Percentiles rank a stretch among this genome's conserved stretches.
Conservation (phyloP, 345 rosid genomes). For the Eucalyptus marginata region DNA sequence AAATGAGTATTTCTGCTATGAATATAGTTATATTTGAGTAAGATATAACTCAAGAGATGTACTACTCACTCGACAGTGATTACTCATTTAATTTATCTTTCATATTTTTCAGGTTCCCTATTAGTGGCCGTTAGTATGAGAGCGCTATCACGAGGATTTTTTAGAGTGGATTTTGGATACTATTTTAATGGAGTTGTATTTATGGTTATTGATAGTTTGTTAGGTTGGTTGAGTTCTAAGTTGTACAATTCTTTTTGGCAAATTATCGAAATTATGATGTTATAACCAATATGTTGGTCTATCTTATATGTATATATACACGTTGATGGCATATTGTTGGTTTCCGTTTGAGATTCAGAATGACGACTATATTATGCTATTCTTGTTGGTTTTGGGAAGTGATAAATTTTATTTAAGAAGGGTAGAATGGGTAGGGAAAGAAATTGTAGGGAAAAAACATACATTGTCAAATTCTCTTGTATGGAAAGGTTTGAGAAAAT, state of each 20-base stretch:
- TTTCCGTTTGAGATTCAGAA: accelerated
- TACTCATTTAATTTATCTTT: background rate
- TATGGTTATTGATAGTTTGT: background rate
- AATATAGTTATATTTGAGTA: background rate
- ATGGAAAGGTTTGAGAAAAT: too few species aligned
- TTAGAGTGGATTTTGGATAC: background rate
- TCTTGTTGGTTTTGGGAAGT: background rate
- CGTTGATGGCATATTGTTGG: background rate
- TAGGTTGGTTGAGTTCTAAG: background rate
- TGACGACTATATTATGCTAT: accelerated
- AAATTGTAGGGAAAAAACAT: too few species aligned
- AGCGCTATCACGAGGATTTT: background rate
- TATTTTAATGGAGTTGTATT: background rate
- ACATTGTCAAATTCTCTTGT: too few species aligned
- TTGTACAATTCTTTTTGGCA: background rate
- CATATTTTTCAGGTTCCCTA: accelerated
- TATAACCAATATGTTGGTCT: too few species aligned
- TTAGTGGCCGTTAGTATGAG: background rate
- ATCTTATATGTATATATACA: too few species aligned
- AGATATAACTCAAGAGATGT: background rate
- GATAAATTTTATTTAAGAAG: too few species aligned
- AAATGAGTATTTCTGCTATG: background rate
- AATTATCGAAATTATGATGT: too few species aligned
- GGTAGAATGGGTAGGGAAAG: too few species aligned
- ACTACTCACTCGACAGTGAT: accelerated